Evolutionary conservation across 345 rosid genomes (phyloP), one percentile per base, ranked within the genome.

Genomic region (Eucalyptus victrix): DNA sequence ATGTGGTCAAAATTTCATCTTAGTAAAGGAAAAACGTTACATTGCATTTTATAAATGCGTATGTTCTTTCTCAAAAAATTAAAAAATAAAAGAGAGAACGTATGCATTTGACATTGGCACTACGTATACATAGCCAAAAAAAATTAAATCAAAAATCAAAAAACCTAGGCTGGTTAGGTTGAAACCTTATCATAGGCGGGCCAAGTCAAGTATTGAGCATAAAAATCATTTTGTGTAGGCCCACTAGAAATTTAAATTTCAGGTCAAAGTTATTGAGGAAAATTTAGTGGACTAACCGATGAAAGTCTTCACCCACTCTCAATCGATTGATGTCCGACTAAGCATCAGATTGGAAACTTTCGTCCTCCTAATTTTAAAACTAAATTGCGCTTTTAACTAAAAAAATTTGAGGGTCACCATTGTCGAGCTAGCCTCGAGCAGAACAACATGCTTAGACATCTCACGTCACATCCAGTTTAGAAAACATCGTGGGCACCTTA

Each of bases 271-370:
- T 37, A 72, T 37, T 12, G 15, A 3, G 28, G 8, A 37, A 37
- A 37, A 72, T 72, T 6, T 56, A 26, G 62, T 6, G 3, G 44
- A 23, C 26, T 2, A 24, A 6, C 5, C 0, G 3, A 37, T 72
- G 81, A 19, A 72, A 37, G 15, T 37, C 45, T 19, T 37, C 28
- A 37, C 83, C 83, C 28, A 72, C 83, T 72, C 45, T 3, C 4
- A 12, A 6, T 37, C 28, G 4, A 37, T 72, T 2, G 45, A 72
- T 37, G 83, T 37, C 23, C 15, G 45, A 37, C 81, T 21, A 12
- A 3, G 40, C 81, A 37, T 72, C 5, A 1, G 6, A 19, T 72
- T 72, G 83, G 28, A 19, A 72, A 72, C 15, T 37, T 72, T 37
- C 6, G 28, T 6, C 83, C 28, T 72, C 83, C 83, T 37, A 10